Percentiles rank a stretch among this genome's conserved stretches.
Evolutionary conservation across 2,329 filamentous ascomycete species (phyloP).

Genomic region (Aspergillus pseudoglaucus): DNA sequence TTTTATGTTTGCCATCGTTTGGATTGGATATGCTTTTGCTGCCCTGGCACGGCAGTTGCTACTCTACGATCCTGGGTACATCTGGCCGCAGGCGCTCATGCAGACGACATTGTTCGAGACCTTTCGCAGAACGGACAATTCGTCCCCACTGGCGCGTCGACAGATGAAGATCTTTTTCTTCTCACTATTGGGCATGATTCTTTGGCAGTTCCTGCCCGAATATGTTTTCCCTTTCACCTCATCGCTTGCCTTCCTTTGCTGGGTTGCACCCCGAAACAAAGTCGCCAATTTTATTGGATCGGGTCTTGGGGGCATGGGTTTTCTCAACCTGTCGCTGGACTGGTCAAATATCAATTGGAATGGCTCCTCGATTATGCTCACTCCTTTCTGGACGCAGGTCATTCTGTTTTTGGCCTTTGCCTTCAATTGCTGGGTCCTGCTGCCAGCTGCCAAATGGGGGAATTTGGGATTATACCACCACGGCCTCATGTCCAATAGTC

Average conservation of each 20-base stretch:
- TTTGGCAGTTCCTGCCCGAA: slow-evolving; percentile 59
- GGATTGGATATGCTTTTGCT: slow-evolving; percentile 54
- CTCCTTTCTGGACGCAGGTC: slow-evolving; percentile 56
- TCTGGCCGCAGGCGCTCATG: slow-evolving; percentile 49
- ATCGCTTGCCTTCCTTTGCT: slow-evolving; percentile 57
- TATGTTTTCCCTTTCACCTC: slow-evolving; percentile 55
- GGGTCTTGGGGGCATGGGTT: slow-evolving; percentile 57
- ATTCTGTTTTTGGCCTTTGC: slow-evolving; percentile 52
- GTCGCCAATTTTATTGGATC: slow-evolving; percentile 56
- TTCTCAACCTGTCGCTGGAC: slow-evolving; percentile 54
- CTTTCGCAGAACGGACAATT: slow-evolving; percentile 41
- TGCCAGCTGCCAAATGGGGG: slow-evolving; percentile 56
- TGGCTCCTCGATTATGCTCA: slow-evolving; percentile 44
- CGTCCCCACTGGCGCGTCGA: slow-evolving; percentile 44
- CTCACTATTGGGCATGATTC: slow-evolving; percentile 45
- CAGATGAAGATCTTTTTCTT: slow-evolving; percentile 55
- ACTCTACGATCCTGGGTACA: slow-evolving; percentile 53
- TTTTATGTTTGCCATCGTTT: slow-evolving; percentile 56
- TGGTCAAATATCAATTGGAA: slow-evolving; percentile 56
- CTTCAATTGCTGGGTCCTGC: slow-evolving; percentile 52
- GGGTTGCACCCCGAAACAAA: slow-evolving; percentile 54
- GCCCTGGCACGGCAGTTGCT: slow-evolving; percentile 53
- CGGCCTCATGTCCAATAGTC: slow-evolving; percentile 53
- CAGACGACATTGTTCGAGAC: slow-evolving; percentile 56
- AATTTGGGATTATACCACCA: slow-evolving; percentile 47